A percentile compares a stretch with the other conserved stretches of the same genome.
Conservation (phyloP, 257 asterid genomes). For the Catharanthus roseus region DNA sequence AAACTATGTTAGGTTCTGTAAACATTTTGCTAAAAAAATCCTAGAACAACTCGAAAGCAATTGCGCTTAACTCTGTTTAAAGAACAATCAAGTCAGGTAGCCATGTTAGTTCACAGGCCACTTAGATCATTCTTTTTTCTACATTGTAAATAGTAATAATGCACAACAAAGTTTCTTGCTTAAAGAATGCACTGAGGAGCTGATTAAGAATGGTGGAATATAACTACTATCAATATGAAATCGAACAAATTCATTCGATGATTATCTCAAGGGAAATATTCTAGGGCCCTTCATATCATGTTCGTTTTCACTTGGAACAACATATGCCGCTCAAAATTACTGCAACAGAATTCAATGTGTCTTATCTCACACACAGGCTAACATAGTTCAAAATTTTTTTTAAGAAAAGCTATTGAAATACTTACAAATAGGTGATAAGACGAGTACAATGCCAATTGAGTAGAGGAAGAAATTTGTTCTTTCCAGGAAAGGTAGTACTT, state of each 20-base stretch:
- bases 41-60: too few species aligned
- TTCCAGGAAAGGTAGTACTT: constrained; percentile 96
- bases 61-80: too few species aligned
- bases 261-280: not conserved
- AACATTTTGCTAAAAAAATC: too few species aligned
- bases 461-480: constrained; percentile 94
- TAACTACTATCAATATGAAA: not conserved
- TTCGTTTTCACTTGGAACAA: not conserved
- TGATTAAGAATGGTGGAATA: constrained; percentile 2
- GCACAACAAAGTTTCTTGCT: constrained; percentile 11
- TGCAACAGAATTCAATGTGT: constrained; percentile 34
- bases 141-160: not conserved
- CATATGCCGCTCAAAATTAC: constrained; percentile 60
- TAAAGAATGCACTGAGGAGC: not conserved
- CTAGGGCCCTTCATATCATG: not conserved
- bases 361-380: not conserved
- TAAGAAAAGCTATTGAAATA: not conserved
- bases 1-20: too few species aligned
- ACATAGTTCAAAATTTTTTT: not conserved
- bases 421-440: constrained; percentile 80
- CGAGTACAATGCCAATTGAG: constrained; percentile 76
- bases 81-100: too few species aligned
- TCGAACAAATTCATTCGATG: not conserved
- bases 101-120: too few species aligned
- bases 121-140: not conserved